Evolutionary conservation across 495 filamentous ascomycete species (phyloP).

Genomic region (Gamarada debralockiae): DNA sequence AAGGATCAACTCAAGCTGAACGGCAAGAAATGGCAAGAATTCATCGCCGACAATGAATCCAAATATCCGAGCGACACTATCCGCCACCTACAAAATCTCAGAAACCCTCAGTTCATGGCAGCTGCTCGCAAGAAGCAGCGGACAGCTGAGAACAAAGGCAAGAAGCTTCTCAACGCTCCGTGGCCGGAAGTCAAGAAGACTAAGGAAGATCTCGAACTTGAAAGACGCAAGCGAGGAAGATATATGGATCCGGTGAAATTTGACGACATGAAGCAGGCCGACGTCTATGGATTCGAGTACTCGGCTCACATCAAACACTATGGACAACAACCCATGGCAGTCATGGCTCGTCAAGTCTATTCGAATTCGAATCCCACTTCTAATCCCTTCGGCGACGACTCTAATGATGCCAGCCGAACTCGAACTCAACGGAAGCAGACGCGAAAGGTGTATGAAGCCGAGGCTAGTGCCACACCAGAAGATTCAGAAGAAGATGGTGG

Average conservation of each 20-base stretch:
- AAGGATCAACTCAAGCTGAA: constrained; percentile 1
- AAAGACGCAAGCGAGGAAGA: constrained; percentile 11
- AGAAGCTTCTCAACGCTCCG: neutral
- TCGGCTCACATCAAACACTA: constrained; percentile 2
- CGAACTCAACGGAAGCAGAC: constrained; percentile 9
- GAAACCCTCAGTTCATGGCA: neutral
- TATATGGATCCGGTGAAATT: constrained; percentile 14
- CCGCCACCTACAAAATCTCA: constrained; percentile 5
- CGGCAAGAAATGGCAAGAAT: constrained; percentile 4
- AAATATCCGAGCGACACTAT: neutral
- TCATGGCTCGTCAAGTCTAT: neutral
- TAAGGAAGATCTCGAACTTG: constrained; percentile 3
- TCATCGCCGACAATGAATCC: neutral
- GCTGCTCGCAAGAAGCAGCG: neutral
- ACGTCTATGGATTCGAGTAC: constrained; percentile 21
- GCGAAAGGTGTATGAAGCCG: constrained; percentile 2
- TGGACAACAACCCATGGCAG: constrained; percentile 10
- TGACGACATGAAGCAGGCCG: constrained; percentile 16
- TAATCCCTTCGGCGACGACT: neutral
- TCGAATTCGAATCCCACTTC: neutral
- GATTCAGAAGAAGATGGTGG: constrained; percentile 6
- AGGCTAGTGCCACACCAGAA: constrained; percentile 8
- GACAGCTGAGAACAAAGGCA: neutral
- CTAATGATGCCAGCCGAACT: neutral
- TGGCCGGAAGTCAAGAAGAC: neutral